Evolutionary conservation across 306 rosid genomes (phyloP).

Genomic region (Cucurbita argyrosperma): DNA sequence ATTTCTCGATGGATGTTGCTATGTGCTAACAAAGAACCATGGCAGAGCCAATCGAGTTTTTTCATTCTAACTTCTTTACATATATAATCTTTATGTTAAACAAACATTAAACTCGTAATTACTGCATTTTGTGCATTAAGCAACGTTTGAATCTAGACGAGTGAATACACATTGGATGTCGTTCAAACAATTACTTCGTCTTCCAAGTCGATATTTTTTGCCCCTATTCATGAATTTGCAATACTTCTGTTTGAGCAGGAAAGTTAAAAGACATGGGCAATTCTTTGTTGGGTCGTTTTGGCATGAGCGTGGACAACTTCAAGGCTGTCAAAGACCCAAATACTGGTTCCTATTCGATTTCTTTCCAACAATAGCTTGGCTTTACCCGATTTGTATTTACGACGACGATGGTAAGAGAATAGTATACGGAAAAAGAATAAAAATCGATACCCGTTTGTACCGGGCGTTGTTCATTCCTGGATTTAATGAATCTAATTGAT

Average conservation of each 20-base stretch:
- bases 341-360: conserved; percentile 78
- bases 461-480: neutral
- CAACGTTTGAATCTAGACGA: neutral
- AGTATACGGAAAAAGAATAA: neutral
- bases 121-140: neutral
- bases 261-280: conserved; percentile 91
- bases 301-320: conserved; percentile 82
- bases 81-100: neutral
- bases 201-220: neutral
- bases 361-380: conserved; percentile 41
- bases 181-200: neutral
- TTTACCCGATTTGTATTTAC: neutral
- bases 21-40: neutral
- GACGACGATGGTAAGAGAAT: neutral
- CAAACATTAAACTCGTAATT: neutral
- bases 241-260: conserved; percentile 22
- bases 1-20: neutral
- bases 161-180: neutral
- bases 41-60: neutral
- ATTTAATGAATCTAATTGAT: neutral
- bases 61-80: neutral
- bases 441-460: neutral
- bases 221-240: neutral
- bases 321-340: conserved; percentile 83
- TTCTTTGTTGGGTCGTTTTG: conserved; percentile 79